Evolutionary conservation across 192 early-diverging fungal species (phyloP).

Genomic region (Obelidium mucronatum): DNA sequence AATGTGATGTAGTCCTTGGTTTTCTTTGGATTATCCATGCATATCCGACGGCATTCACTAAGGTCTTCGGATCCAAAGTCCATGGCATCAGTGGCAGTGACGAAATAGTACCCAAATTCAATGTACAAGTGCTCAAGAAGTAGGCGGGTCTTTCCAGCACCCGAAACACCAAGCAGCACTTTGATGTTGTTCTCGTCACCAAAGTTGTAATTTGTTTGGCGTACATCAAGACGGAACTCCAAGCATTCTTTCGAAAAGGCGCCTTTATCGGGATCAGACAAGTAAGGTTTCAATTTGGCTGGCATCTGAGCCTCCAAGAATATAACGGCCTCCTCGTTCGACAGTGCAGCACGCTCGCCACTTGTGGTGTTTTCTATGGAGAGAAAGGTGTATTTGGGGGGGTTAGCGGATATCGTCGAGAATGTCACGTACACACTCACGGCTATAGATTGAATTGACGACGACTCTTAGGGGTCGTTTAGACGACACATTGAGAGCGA

Average conservation of each 20-base stretch:
- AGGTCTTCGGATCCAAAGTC: slow-evolving; percentile 10
- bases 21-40: neutral
- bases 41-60: neutral
- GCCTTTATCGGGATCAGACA: slow-evolving; percentile 16
- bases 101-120: slow-evolving; percentile 30
- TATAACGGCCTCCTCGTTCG: too few relatives aligned
- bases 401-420: too few relatives aligned
- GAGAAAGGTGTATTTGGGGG: too few relatives aligned
- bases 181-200: slow-evolving; percentile 27
- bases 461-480: too few relatives aligned
- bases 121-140: slow-evolving; percentile 28
- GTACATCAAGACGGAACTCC: slow-evolving; percentile 26
- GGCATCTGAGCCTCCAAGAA: too few relatives aligned
- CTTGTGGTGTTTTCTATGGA: too few relatives aligned
- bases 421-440: too few relatives aligned
- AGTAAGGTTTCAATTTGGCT: too few relatives aligned
- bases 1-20: neutral
- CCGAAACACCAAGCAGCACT: slow-evolving; percentile 28
- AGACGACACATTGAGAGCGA: too few relatives aligned
- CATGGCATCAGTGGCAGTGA: neutral
- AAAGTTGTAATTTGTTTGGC: neutral
- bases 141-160: slow-evolving; percentile 31
- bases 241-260: slow-evolving; percentile 14
- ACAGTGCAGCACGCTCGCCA: too few relatives aligned
- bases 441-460: too few relatives aligned